These are phyloP conservation scores for Hypoxylon crocopeplum DNA, from an alignment of 495 filamentous ascomycete species.

Conservation along the genomic window DNA sequence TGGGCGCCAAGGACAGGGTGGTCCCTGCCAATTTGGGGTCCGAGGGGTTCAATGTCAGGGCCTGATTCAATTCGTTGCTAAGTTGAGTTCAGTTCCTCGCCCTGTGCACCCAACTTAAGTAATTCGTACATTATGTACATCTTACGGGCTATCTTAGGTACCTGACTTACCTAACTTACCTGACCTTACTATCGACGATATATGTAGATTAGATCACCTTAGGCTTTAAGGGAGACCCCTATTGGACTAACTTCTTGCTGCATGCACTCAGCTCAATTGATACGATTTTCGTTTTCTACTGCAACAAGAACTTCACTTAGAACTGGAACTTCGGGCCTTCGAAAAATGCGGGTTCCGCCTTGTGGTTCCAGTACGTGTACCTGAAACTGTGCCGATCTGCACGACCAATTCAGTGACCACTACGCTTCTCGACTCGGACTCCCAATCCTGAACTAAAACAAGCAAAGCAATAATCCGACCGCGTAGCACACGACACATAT, in stretches of 20 bases:
- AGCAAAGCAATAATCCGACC: conserved; percentile 3
- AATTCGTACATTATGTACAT: too few relatives aligned
- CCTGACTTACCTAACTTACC: too few relatives aligned
- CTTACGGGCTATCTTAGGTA: too few relatives aligned
- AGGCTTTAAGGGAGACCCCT: too few relatives aligned
- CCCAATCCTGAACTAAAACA: conserved; percentile 22
- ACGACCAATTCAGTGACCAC: conserved; percentile 23
- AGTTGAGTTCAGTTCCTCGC: conserved; percentile 4
- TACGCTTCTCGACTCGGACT: background rate
- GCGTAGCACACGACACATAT: conserved; percentile 32
- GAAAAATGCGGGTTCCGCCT: conserved; percentile 25
- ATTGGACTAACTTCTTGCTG: too few relatives aligned
- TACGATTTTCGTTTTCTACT: too few relatives aligned
- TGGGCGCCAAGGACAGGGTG: conserved; percentile 16
- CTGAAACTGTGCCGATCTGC: conserved; percentile 38
- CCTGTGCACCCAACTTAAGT: background rate
- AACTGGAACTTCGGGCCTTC: conserved; percentile 10
- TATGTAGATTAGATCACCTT: too few relatives aligned
- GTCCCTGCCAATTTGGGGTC: background rate
- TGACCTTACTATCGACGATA: too few relatives aligned
- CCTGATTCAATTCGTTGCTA: conserved; percentile 17
- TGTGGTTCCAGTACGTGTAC: conserved; percentile 27
- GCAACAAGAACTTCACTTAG: background rate
- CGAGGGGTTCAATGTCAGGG: conserved; percentile 26
- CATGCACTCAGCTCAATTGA: too few relatives aligned